Conservation (phyloP, 2,329 filamentous ascomycete species). For the Blastomyces percursus region DNA sequence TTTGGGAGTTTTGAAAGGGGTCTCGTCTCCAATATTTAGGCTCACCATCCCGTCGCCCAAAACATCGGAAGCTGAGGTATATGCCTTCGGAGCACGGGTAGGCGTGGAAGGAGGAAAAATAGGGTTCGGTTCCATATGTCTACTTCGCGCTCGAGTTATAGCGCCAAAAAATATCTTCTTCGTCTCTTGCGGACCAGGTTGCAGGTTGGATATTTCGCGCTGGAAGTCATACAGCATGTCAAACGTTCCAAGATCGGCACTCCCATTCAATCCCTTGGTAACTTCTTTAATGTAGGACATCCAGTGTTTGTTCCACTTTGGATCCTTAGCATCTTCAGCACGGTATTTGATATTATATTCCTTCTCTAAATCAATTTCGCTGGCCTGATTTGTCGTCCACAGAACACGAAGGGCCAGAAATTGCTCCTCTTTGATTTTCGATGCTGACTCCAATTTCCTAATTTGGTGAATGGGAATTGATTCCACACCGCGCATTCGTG, state of each 20-base stretch:
- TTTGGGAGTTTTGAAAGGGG: background rate
- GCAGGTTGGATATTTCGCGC: background rate
- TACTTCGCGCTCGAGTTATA: background rate
- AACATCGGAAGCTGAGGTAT: background rate
- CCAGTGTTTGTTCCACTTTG: slow-evolving; percentile 2
- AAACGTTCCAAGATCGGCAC: slow-evolving; percentile 4
- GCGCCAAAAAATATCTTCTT: slow-evolving; percentile 1
- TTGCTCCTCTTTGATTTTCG: slow-evolving; percentile 8
- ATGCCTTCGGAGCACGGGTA: background rate
- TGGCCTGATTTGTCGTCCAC: background rate
- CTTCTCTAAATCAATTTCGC: background rate
- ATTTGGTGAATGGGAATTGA: background rate
- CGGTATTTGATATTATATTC: background rate
- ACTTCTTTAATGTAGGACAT: background rate
- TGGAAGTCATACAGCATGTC: slow-evolving; percentile 5
- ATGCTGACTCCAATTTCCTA: slow-evolving; percentile 5
- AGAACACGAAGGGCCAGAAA: slow-evolving; percentile 9
- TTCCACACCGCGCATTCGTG: background rate
- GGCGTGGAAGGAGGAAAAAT: background rate
- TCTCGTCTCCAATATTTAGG: background rate
- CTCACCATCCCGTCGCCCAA: background rate
- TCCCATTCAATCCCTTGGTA: slow-evolving; percentile 2
- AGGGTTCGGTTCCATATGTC: background rate
- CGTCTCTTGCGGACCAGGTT: background rate
- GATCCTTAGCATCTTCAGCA: background rate